A percentile compares a stretch with the other conserved stretches of the same genome.
These are phyloP conservation scores for Gnomoniopsis sp. DNA, from an alignment of 2,329 filamentous ascomycete species.

Conservation along the genomic window DNA sequence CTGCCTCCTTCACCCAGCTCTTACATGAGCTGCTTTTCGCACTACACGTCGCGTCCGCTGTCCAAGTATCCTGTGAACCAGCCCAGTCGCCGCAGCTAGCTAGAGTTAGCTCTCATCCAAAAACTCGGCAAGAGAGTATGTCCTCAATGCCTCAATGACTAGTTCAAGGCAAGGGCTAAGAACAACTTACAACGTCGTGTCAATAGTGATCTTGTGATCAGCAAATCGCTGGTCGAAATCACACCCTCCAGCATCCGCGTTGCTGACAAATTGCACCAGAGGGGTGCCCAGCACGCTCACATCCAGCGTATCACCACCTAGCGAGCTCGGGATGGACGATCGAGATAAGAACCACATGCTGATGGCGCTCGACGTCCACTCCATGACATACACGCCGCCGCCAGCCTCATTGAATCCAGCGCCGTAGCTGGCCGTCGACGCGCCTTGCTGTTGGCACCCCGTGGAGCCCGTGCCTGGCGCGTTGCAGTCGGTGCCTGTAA, in stretches of 20 bases:
- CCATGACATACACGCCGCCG: conserved; percentile 70
- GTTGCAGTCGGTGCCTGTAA: conserved; percentile 49
- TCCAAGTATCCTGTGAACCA: conserved; percentile 58
- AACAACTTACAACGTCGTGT: conserved; percentile 8
- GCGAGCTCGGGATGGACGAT: conserved; percentile 23
- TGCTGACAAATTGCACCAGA: conserved; percentile 62
- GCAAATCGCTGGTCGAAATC: conserved; percentile 68
- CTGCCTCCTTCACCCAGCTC: conserved; percentile 63
- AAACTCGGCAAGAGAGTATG: too few species aligned
- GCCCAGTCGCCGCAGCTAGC: conserved; percentile 88
- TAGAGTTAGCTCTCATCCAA: conserved; percentile 51
- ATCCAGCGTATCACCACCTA: conserved; percentile 40
- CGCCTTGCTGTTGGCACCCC: conserved; percentile 58
- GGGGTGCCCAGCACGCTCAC: conserved; percentile 67
- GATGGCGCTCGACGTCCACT: conserved; percentile 73
- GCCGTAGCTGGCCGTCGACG: conserved; percentile 56
- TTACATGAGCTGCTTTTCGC: conserved; percentile 62
- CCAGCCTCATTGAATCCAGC: conserved; percentile 66
- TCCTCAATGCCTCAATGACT: not conserved
- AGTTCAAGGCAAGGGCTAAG: not conserved
- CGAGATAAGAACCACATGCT: conserved; percentile 81
- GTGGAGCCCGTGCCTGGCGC: conserved; percentile 37
- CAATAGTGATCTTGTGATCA: conserved; percentile 70
- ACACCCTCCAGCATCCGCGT: conserved; percentile 54
- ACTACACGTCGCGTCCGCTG: conserved; percentile 52